phyloP scores from a whole-genome alignment of 176 grass and related monocot genomes.

The Cenchrus purpureus region DNA sequence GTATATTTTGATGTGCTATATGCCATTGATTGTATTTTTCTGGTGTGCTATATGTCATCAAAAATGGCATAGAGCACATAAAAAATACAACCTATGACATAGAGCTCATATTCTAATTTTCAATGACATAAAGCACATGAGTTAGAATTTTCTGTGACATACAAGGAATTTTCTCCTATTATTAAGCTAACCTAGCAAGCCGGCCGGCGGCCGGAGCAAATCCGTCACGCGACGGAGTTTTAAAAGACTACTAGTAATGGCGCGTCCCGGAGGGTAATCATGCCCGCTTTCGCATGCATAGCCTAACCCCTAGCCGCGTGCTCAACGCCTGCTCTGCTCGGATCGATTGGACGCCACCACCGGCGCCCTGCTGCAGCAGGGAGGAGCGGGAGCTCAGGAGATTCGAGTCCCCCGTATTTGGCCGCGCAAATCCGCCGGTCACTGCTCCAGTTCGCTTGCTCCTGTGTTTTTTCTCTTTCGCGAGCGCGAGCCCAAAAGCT shows the following conservation, averaged over 20 bases:
- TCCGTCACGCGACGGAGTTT: conserved; percentile 3
- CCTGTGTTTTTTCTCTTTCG: not conserved
- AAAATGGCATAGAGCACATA: too few species aligned
- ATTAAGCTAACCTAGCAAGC: not conserved
- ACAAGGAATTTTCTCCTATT: too few species aligned
- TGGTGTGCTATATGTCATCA: too few species aligned
- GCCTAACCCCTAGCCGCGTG: not conserved
- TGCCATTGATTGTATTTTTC: too few species aligned
- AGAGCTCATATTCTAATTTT: too few species aligned
- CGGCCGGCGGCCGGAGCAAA: not conserved
- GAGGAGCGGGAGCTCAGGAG: not conserved
- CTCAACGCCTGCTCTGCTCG: not conserved
- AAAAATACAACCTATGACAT: too few species aligned
- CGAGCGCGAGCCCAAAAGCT: not conserved
- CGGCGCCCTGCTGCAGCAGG: not conserved
- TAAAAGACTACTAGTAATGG: not conserved
- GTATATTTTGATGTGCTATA: too few species aligned
- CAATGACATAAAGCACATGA: not conserved
- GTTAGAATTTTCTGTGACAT: too few species aligned
- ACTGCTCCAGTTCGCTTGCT: not conserved
- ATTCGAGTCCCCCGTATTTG: not conserved
- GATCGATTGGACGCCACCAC: not conserved
- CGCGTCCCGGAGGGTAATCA: not conserved
- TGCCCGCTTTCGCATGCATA: not conserved
- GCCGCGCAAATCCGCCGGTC: not conserved